phyloP scores from a whole-genome alignment of 164 flowering plant species.

The Tetracentron sinense region DNA sequence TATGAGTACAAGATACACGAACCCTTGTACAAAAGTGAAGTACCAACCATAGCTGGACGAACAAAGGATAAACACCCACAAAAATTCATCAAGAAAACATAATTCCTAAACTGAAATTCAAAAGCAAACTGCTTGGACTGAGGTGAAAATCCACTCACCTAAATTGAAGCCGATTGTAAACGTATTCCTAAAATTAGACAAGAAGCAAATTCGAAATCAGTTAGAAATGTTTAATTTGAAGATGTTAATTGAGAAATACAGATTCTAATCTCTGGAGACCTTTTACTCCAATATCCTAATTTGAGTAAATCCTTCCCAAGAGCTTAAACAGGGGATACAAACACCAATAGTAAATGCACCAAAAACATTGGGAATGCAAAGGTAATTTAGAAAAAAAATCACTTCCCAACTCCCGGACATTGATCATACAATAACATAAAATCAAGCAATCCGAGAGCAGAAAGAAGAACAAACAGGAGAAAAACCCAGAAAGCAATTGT shows the following conservation, averaged over 20 bases:
- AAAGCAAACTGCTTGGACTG: not conserved
- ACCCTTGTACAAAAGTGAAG: slow-evolving; percentile 72
- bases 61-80: not conserved
- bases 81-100: not conserved
- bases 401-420: no score
- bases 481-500: not conserved
- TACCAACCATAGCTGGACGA: slow-evolving; percentile 71
- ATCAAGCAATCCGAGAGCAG: not conserved
- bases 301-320: not conserved
- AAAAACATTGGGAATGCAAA: no score
- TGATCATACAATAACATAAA: not conserved
- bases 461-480: not conserved
- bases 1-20: slow-evolving; percentile 51
- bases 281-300: not conserved
- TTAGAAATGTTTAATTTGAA: not conserved
- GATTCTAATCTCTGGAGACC: not conserved
- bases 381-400: no score
- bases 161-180: slow-evolving; percentile 60
- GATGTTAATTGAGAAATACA: not conserved
- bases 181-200: slow-evolving; percentile 51
- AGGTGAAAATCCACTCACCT: slow-evolving; percentile 29
- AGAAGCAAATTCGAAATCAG: not conserved
- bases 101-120: not conserved
- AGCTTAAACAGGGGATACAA: no score
- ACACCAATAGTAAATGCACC: no score